Base-by-base conservation (phyloP, 169 alveolate species). In the Plasmodium adleri region DNA sequence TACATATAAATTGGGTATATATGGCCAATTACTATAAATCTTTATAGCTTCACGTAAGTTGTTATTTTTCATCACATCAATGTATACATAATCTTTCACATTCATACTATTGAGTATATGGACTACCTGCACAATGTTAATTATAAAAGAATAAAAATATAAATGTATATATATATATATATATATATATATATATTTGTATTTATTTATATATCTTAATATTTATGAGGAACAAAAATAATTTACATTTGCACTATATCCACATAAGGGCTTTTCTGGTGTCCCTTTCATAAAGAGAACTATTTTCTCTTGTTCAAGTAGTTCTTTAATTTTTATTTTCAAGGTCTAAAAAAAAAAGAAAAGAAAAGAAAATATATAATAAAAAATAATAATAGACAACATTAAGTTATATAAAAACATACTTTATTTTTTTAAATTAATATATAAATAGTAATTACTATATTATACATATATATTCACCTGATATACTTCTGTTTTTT, bases 21-120 rank as follows among this genome's bases (percentile, higher is more conserved):
- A 95, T 17, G 97, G 97, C 98, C 98, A 96, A 60, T 91, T 87
- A 43, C 95, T 92, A 73, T 93, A 95, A 54, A 92, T 88, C 75
- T 95, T 96, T 58, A 95, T 92, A 63, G 96, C 96, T 83, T 95
- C 96, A 66, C 98, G 92, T 24, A 95, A 88, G 47, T 96, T 78
- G 52, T 94, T 94, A 63, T 95, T 95, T 62, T 92, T 90, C 78
- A 95, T 88, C 26, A 96, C 96, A 72, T 96, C 96, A 68, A 94
- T 94, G 52, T 88, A 90, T 58, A 90, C 93, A 68, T 92, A 93
- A 86, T 90, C 95, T 62, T 75, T 94, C 22, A 93, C 91, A 58
- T 90, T 74, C 68, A 90, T 67, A 39, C 66, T 71, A 20, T 72
- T 87, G 45, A 95, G 74, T 73, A 93, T 74, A n/a, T 90, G 92